A percentile compares a stretch with the other conserved stretches of the same genome.
phyloP scores from a whole-genome alignment of 179 eudicot species.

The Beta corolliflora region DNA sequence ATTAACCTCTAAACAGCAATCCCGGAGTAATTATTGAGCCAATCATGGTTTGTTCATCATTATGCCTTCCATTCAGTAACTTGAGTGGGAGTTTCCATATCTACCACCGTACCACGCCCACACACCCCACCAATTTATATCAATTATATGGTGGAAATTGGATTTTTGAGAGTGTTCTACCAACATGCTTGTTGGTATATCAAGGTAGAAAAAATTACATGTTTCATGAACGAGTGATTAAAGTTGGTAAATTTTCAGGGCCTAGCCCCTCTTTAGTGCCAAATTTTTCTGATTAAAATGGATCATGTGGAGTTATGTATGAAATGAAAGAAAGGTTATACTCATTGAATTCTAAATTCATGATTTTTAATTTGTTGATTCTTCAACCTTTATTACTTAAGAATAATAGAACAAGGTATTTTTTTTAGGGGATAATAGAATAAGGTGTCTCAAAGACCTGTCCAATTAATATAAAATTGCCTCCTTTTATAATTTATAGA shows the following conservation, averaged over 20 bases:
- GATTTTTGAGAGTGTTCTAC: neutral
- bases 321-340: too few species aligned
- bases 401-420: too few species aligned
- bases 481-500: too few species aligned
- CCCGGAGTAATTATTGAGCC: constrained; percentile 39
- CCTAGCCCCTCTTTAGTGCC: too few species aligned
- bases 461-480: too few species aligned
- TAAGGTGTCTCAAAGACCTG: too few species aligned
- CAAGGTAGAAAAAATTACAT: too few species aligned
- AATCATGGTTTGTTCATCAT: constrained; percentile 37
- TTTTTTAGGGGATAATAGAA: too few species aligned
- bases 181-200: neutral
- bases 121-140: neutral
- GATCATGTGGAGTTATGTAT: neutral
- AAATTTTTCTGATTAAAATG: neutral
- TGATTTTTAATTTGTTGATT: too few species aligned
- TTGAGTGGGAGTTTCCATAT: constrained; percentile 22
- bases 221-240: neutral
- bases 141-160: neutral
- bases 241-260: neutral
- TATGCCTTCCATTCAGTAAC: constrained; percentile 32
- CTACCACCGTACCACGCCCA: constrained; percentile 16
- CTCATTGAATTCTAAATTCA: too few species aligned
- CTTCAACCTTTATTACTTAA: too few species aligned
- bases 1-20: constrained; percentile 29